Percentiles rank a stretch among this genome's conserved stretches.
Evolutionary conservation across 2,329 filamentous ascomycete species (phyloP).

Genomic region (Talaromyces marneffei): DNA sequence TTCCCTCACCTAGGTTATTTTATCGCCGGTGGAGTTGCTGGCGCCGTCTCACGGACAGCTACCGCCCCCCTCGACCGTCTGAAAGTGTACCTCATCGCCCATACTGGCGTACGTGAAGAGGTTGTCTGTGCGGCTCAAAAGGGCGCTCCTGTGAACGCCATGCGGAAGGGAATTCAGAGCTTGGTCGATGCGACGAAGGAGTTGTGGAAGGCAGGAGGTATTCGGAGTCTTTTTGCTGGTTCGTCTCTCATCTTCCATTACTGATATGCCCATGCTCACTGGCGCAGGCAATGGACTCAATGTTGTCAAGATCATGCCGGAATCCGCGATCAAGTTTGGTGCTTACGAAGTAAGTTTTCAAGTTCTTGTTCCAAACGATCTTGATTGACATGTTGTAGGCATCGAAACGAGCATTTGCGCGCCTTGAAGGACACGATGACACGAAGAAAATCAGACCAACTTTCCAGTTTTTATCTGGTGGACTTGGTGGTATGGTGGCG

Average conservation of each 20-base stretch:
- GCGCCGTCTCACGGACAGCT: constrained; percentile 88
- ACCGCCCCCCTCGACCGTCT: constrained; percentile 94
- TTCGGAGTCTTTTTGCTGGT: constrained; percentile 91
- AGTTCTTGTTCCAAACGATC: not conserved
- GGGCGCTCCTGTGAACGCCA: constrained; percentile 60
- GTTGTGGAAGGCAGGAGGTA: constrained; percentile 77
- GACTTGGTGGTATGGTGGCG: constrained; percentile 86
- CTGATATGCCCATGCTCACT: constrained; percentile 1
- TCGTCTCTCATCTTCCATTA: constrained; percentile 28
- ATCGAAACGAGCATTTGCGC: constrained; percentile 79
- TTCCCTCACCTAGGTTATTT: constrained; percentile 74
- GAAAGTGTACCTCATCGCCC: constrained; percentile 95
- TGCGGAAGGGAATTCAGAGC: constrained; percentile 62
- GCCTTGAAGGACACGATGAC: constrained; percentile 81
- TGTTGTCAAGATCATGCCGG: constrained; percentile 96
- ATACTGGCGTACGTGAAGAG: constrained; percentile 59
- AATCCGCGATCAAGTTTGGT: constrained; percentile 97
- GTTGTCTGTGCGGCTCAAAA: constrained; percentile 63
- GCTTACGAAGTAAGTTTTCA: constrained; percentile 67
- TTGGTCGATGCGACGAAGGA: constrained; percentile 68
- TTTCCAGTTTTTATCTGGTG: constrained; percentile 87
- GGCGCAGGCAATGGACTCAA: constrained; percentile 86
- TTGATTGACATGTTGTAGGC: constrained; percentile 46
- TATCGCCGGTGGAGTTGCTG: constrained; percentile 87
- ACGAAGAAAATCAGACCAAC: constrained; percentile 70